Percentiles rank a stretch among this genome's conserved stretches.
Evolutionary conservation across 2,329 filamentous ascomycete species (phyloP).

Genomic region (Trichoderma pleuroti): DNA sequence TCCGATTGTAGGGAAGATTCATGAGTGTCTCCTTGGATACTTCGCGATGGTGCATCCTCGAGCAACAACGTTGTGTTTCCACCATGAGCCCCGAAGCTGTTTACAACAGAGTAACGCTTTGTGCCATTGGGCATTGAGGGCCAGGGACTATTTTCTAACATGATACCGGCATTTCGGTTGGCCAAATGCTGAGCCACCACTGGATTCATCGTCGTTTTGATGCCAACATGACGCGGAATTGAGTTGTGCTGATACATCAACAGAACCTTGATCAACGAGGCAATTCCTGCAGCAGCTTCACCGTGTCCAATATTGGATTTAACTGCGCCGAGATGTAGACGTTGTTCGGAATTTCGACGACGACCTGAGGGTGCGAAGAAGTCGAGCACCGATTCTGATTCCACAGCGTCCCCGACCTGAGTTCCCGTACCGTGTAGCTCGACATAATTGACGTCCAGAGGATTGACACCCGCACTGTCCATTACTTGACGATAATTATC

Average conservation of each 20-base stretch:
- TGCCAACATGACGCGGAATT: constrained; percentile 63
- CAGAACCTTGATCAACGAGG: constrained; percentile 60
- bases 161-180: constrained; percentile 53
- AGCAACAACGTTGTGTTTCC: constrained; percentile 66
- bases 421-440: constrained; percentile 93
- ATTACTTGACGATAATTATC: constrained; percentile 62
- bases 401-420: constrained; percentile 65
- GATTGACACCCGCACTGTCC: constrained; percentile 69
- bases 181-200: constrained; percentile 53
- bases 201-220: constrained; percentile 60
- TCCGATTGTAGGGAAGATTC: neutral
- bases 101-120: constrained; percentile 50
- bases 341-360: constrained; percentile 43
- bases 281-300: constrained; percentile 59
- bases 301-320: constrained; percentile 66
- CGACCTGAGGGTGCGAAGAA: constrained; percentile 50
- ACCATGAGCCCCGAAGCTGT: constrained; percentile 69
- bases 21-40: neutral
- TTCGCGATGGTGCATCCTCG: constrained; percentile 46
- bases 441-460: constrained; percentile 74
- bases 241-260: constrained; percentile 60
- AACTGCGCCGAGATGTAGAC: constrained; percentile 59
- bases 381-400: constrained; percentile 73
- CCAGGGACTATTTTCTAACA: neutral
- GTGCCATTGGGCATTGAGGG: neutral